phyloP scores from a whole-genome alignment of 139 green algal genomes.

The Coelastrella sp. region DNA sequence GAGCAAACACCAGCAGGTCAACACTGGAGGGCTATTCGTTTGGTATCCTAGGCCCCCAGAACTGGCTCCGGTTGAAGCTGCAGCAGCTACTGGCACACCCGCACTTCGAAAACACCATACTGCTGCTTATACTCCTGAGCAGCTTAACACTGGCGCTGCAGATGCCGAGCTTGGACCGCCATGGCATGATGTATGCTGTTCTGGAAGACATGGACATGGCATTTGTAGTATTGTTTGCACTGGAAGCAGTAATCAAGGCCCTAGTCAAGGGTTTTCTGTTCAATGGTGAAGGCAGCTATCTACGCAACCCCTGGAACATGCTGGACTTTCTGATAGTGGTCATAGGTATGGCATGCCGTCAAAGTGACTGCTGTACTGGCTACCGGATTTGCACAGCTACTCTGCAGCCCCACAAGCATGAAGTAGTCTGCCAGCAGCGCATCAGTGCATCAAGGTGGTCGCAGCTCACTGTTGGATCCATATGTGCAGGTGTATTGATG shows the following conservation, averaged over 20 bases:
- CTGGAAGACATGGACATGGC: constrained; percentile 62
- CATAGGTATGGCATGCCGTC: not conserved
- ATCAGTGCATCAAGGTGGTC: too few relatives aligned
- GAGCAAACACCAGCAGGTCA: not conserved
- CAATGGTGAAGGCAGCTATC: constrained; percentile 69
- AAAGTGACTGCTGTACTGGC: too few relatives aligned
- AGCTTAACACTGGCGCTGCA: constrained; percentile 74
- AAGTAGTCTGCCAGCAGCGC: too few relatives aligned
- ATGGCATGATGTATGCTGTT: constrained; percentile 44
- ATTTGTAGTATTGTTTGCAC: constrained; percentile 70
- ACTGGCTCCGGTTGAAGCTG: constrained; percentile 53
- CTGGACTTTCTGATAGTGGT: constrained; percentile 71
- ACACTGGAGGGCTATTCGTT: constrained; percentile 54
- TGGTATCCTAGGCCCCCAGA: constrained; percentile 55
- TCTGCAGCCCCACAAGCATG: too few relatives aligned
- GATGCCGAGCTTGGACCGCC: constrained; percentile 55
- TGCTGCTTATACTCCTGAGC: constrained; percentile 70
- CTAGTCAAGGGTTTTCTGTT: constrained; percentile 70
- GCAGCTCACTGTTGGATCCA: too few relatives aligned
- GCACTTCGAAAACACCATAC: constrained; percentile 70
- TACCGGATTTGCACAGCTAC: too few relatives aligned
- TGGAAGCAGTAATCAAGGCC: constrained; percentile 80
- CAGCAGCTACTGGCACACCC: constrained; percentile 52
- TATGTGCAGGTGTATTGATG: constrained; percentile 48
- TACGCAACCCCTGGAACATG: constrained; percentile 73